Evolutionary conservation across 257 asterid species (phyloP).

Genomic region (Primulina eburnea): DNA sequence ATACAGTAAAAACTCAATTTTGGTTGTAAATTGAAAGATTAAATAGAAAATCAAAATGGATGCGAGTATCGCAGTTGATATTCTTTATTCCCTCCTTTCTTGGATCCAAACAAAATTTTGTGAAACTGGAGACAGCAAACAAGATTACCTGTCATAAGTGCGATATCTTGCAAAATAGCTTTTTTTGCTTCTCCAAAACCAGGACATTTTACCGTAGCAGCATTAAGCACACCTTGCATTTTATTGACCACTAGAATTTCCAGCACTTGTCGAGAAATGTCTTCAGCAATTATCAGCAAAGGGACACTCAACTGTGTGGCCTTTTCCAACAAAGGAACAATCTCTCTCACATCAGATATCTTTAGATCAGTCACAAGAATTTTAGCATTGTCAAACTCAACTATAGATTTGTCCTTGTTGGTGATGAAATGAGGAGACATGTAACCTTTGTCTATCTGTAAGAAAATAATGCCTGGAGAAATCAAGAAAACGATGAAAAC

Average conservation of each 20-base stretch:
- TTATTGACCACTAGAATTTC: slow-evolving; percentile 79
- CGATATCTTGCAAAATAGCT: slow-evolving; percentile 86
- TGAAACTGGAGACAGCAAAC: background rate
- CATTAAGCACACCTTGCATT: slow-evolving; percentile 67
- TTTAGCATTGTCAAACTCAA: slow-evolving; percentile 82
- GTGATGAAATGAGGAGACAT: slow-evolving; percentile 90
- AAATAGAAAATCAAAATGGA: slow-evolving; percentile 3
- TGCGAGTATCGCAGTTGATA: background rate
- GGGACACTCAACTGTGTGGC: slow-evolving; percentile 87
- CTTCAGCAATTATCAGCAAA: slow-evolving; percentile 84
- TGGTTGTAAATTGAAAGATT: slow-evolving; percentile 4
- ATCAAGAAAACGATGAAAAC: slow-evolving; percentile 54
- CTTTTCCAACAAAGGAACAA: slow-evolving; percentile 93
- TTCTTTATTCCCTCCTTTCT: background rate
- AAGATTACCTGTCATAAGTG: slow-evolving; percentile 81
- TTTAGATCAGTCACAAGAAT: slow-evolving; percentile 87
- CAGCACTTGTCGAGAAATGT: slow-evolving; percentile 67
- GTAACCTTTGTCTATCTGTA: slow-evolving; percentile 96
- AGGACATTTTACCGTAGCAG: slow-evolving; percentile 87
- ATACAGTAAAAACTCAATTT: background rate
- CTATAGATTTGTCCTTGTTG: slow-evolving; percentile 61
- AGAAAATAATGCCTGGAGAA: slow-evolving; percentile 78
- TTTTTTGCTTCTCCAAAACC: slow-evolving; percentile 76
- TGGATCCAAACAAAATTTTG: background rate
- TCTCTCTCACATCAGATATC: slow-evolving; percentile 57